phyloP scores from a whole-genome alignment of 345 rosid genomes.

The Murraya koenigii region DNA sequence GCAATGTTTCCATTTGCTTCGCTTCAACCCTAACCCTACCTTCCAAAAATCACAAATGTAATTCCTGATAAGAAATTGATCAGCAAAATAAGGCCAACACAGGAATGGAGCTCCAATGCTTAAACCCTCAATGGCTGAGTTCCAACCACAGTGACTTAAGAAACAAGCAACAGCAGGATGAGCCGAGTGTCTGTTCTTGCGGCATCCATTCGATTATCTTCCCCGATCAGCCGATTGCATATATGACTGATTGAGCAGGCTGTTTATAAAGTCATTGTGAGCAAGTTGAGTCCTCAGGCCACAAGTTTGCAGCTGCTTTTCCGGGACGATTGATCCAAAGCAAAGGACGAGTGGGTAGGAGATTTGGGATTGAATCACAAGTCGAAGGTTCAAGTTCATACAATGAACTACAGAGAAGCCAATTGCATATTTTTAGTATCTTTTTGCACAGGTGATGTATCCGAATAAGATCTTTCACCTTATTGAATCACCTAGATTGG shows the following conservation, averaged over 20 bases:
- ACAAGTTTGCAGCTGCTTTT: not conserved
- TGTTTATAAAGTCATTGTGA: conserved; percentile 24
- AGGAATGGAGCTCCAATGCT: conserved; percentile 23
- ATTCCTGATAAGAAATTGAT: conserved; percentile 26
- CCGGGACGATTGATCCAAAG: not conserved
- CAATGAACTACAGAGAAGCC: conserved; percentile 10
- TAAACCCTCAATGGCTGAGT: conserved; percentile 31
- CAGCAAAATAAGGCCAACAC: conserved; percentile 31
- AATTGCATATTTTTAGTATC: not conserved
- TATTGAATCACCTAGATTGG: not conserved
- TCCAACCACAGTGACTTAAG: conserved; percentile 42
- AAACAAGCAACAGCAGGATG: conserved; percentile 35
- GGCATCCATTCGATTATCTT: conserved; percentile 31
- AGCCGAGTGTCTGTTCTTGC: conserved; percentile 31
- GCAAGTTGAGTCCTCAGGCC: conserved; percentile 20
- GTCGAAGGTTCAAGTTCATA: conserved; percentile 20
- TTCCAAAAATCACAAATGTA: conserved; percentile 30
- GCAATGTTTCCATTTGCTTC: conserved; percentile 15
- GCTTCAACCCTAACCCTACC: not conserved
- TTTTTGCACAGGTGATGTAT: not conserved
- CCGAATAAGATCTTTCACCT: not conserved
- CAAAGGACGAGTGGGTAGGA: not conserved
- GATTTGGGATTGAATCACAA: conserved; percentile 1
- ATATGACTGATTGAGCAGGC: conserved; percentile 19
- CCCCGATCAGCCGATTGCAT: not conserved